These are phyloP conservation scores for Pseudogymnoascus sp. DNA, from an alignment of 2,329 filamentous ascomycete species.

Conservation along the genomic window DNA sequence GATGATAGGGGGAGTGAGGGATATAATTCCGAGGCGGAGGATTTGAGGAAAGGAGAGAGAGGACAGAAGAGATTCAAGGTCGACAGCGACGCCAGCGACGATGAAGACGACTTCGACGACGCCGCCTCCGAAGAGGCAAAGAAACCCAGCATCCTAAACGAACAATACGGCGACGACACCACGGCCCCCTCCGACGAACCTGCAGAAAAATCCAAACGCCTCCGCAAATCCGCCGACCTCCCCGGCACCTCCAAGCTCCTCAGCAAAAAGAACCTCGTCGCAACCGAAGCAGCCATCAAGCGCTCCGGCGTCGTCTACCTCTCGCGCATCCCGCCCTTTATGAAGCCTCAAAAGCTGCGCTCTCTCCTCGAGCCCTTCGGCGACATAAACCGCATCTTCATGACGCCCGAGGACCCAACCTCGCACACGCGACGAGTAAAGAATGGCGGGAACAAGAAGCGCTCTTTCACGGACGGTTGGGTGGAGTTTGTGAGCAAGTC, in stretches of 20 bases:
- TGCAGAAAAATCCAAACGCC: conserved; percentile 19
- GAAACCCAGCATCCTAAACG: conserved; percentile 23
- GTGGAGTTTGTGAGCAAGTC: conserved; percentile 72
- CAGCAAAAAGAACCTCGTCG: conserved; percentile 61
- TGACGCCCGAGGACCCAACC: conserved; percentile 66
- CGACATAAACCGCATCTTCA: conserved; percentile 68
- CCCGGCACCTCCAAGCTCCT: conserved; percentile 48
- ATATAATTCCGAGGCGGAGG: conserved; percentile 61
- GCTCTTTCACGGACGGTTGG: conserved; percentile 78
- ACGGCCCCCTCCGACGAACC: conserved; percentile 19
- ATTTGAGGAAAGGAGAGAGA: conserved; percentile 58
- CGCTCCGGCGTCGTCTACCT: conserved; percentile 78
- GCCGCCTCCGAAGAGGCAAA: conserved; percentile 22
- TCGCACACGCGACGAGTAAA: conserved; percentile 60
- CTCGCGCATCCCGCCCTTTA: conserved; percentile 78
- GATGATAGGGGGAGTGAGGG: conserved; percentile 43
- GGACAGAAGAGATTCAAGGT: conserved; percentile 58
- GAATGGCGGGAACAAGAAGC: conserved; percentile 75
- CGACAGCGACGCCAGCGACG: conserved; percentile 35
- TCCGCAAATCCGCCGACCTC: conserved; percentile 31
- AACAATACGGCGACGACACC: conserved; percentile 27
- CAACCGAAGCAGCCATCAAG: conserved; percentile 56
- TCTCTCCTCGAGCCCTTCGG: conserved; percentile 70
- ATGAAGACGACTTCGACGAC: conserved; percentile 26
- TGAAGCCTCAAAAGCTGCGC: conserved; percentile 74